Evolutionary conservation across 2,329 filamentous ascomycete species (phyloP), one percentile per base, ranked within the genome.

Genomic region (Bipolaris oryzae): DNA sequence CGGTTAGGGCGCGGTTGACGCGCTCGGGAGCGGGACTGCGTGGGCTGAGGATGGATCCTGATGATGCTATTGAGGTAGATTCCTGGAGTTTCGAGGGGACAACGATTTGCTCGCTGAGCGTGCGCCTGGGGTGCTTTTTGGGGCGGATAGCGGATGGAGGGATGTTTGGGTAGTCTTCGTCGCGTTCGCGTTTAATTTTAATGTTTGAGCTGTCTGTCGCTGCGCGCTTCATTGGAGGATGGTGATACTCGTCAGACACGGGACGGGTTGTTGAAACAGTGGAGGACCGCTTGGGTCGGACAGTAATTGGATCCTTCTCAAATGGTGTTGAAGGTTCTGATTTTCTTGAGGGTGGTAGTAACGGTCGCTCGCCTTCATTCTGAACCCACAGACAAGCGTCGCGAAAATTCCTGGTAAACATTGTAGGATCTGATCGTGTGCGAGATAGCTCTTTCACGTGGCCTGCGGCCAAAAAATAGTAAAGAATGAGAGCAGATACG

Each of bases 201-300:
- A 62, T 45, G 15, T 53, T 59, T 3, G 56, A 34, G 34, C 55
- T 60, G 11, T 68, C 65, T 4, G 65, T 68, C 38, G 63, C 62
- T 33, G 65, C 61, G 20, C 64, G 64, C 46, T 61, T 63, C 2
- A 68, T 56, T 13, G 55, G 50, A 13, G 60, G 60, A 11, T 62
- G 43, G 1, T 55, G 53, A 6, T 55, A 31, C 0, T 57, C 49
- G 34, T 63, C 62, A 13, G 53, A 15, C n/a, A 34, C 45, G 37
- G 46, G 51, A 9, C 55, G 53, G 10, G 59, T 52, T 5, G 49
- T 53, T 34, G 48, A 91, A 85, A 28, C 84, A 77, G 7, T 86
- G 86, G 41, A 92, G 78, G 15, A 88, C 85, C 18, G 80, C 78
- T 71, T 87, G 87, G 21, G 89, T 88, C 58, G 86, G 81, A 66